These are phyloP conservation scores for Pichia cabralensis DNA, from an alignment of 805 yeast genomes.

Conservation along the genomic window DNA sequence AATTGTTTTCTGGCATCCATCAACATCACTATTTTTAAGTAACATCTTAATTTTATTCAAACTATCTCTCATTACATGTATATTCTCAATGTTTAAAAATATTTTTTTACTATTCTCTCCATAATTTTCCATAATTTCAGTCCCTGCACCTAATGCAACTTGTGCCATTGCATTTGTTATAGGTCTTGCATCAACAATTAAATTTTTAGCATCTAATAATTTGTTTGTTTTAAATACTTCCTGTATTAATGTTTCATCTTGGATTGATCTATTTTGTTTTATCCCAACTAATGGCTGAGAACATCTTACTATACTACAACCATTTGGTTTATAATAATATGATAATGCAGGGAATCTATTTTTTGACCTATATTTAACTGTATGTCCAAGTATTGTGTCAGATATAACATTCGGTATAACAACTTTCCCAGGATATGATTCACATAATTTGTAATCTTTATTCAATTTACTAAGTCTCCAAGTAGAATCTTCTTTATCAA, in stretches of 20 bases:
- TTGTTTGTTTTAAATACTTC: slow-evolving; percentile 63
- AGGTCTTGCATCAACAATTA: slow-evolving; percentile 89
- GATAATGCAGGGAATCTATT: slow-evolving; percentile 74
- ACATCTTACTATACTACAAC: slow-evolving; percentile 77
- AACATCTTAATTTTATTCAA: slow-evolving; percentile 51
- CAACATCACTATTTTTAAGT: slow-evolving; percentile 56
- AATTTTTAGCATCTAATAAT: slow-evolving; percentile 29
- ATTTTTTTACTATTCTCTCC: slow-evolving; percentile 45
- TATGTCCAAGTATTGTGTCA: slow-evolving; percentile 74
- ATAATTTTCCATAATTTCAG: slow-evolving; percentile 84
- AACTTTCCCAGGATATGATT: slow-evolving; percentile 61
- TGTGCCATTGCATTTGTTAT: slow-evolving; percentile 93
- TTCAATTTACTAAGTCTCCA: slow-evolving; percentile 75
- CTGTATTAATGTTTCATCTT: slow-evolving; percentile 74
- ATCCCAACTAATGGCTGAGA: slow-evolving; percentile 91
- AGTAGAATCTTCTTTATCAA: slow-evolving; percentile 20
- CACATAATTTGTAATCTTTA: slow-evolving; percentile 51
- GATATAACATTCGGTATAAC: slow-evolving; percentile 72
- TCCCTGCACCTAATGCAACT: slow-evolving; percentile 96
- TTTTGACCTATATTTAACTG: slow-evolving; percentile 79
- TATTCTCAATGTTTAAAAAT: slow-evolving; percentile 86
- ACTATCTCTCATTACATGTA: slow-evolving; percentile 90
- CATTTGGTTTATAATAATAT: slow-evolving; percentile 59
- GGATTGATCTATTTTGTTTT: slow-evolving; percentile 77
- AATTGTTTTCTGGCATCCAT: slow-evolving; percentile 28